These are phyloP conservation scores for Lasiosphaeria miniovina DNA, from an alignment of 495 filamentous ascomycete genomes.

Conservation along the genomic window DNA sequence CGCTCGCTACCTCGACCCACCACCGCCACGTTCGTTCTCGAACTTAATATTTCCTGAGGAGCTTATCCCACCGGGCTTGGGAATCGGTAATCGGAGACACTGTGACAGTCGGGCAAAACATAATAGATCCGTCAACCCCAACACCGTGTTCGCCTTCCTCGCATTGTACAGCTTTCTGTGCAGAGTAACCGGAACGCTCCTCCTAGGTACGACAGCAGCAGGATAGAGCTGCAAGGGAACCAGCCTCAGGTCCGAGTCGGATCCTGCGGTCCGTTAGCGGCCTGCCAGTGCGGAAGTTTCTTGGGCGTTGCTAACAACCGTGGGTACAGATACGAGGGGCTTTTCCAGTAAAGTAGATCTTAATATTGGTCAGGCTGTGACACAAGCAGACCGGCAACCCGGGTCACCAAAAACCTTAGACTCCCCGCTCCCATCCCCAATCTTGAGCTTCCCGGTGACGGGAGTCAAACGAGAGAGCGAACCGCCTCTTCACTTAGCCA, in stretches of 20 bases:
- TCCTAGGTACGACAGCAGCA: too few species aligned
- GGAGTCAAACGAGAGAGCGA: background rate
- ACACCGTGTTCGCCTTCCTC: background rate
- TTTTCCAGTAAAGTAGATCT: background rate
- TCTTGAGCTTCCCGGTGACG: background rate
- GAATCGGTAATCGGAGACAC: background rate
- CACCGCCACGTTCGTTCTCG: constrained; percentile 1
- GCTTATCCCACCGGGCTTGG: background rate
- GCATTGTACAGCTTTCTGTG: background rate
- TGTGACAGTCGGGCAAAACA: background rate
- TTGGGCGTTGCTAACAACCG: constrained; percentile 1
- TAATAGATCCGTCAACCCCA: too few species aligned
- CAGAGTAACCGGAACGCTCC: too few species aligned
- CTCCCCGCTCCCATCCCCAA: background rate
- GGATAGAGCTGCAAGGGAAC: too few species aligned
- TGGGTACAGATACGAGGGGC: background rate
- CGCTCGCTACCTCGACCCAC: constrained; percentile 16
- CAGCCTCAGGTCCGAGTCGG: too few species aligned
- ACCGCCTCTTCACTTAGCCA: background rate
- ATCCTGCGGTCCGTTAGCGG: background rate
- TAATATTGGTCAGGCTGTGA: background rate
- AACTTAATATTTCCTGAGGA: background rate
- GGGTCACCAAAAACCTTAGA: background rate
- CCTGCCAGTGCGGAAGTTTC: background rate
- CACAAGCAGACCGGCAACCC: constrained; percentile 3